A percentile compares a stretch with the other conserved stretches of the same genome.
Evolutionary conservation across 257 asterid genomes (phyloP).

Genomic region (Petunia secreta): DNA sequence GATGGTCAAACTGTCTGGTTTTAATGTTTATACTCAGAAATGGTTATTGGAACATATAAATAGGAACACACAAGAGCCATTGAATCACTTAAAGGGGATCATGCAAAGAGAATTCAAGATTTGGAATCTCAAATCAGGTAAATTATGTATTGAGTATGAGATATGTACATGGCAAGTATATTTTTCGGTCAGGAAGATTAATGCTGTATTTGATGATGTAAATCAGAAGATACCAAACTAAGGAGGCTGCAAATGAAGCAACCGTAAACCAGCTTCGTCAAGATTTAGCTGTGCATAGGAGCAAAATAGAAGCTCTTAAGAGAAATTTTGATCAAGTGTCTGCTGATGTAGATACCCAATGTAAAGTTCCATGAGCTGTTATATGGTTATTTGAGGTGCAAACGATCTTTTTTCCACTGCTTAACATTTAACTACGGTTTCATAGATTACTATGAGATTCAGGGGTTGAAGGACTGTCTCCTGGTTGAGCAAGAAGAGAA

Average conservation of each 20-base stretch:
- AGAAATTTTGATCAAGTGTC: conserved; percentile 41
- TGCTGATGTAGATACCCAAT: conserved; percentile 41
- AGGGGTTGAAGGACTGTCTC: conserved; percentile 49
- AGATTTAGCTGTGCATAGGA: conserved; percentile 40
- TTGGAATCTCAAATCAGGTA: conserved; percentile 44
- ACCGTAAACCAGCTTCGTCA: conserved; percentile 36
- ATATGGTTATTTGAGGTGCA: neutral
- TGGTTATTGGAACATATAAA: neutral
- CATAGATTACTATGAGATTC: conserved; percentile 48
- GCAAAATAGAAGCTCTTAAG: conserved; percentile 34
- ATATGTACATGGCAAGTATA: neutral
- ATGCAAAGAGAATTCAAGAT: conserved; percentile 32
- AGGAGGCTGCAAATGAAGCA: conserved; percentile 34
- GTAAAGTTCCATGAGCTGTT: conserved; percentile 31
- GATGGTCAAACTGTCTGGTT: neutral
- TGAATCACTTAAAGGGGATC: conserved; percentile 38
- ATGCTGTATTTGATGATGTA: conserved; percentile 17
- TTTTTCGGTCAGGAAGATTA: neutral
- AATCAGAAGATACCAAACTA: conserved; percentile 35
- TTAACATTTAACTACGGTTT: neutral
- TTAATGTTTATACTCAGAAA: neutral
- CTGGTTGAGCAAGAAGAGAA: conserved; percentile 49
- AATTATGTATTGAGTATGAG: neutral
- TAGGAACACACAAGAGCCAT: conserved; percentile 37
- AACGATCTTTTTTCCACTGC: neutral